phyloP scores from a whole-genome alignment of 2,329 filamentous ascomycete species.

The Penicillium sp. region DNA sequence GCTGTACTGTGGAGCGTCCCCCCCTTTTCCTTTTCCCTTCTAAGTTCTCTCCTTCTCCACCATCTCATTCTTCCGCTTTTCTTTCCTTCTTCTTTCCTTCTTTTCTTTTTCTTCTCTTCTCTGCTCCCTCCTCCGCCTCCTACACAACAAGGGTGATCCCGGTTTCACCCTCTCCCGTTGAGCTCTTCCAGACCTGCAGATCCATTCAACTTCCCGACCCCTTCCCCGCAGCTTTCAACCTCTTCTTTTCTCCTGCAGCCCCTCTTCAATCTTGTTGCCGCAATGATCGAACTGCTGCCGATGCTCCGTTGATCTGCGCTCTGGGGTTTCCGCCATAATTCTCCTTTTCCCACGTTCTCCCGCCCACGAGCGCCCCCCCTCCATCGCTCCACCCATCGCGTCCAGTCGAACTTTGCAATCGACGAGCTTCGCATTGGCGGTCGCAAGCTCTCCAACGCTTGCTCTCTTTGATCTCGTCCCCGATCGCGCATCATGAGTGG shows the following conservation, averaged over 20 bases:
- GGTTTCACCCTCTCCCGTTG: too few species aligned
- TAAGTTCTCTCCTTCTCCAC: too few species aligned
- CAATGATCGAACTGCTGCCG: conserved; percentile 34
- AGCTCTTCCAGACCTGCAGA: too few species aligned
- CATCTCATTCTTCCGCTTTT: not conserved
- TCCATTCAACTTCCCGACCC: conserved; percentile 11
- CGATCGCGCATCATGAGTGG: conserved; percentile 43
- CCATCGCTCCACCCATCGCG: conserved; percentile 7
- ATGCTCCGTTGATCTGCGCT: conserved; percentile 37
- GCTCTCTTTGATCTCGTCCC: conserved; percentile 12
- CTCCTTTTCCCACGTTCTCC: conserved; percentile 32
- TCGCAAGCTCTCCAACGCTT: not conserved
- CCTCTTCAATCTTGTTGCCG: conserved; percentile 19
- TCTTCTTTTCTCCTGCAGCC: not conserved
- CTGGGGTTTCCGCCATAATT: conserved; percentile 23
- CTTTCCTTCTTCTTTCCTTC: conserved; percentile 5
- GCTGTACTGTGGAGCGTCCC: too few species aligned
- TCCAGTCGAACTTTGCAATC: conserved; percentile 3
- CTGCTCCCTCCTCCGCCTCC: too few species aligned
- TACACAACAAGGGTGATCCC: too few species aligned
- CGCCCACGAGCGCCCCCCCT: conserved; percentile 24
- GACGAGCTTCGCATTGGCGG: not conserved
- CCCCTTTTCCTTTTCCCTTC: too few species aligned
- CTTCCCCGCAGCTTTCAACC: conserved; percentile 22
- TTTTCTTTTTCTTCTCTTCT: conserved; percentile 9